Evolutionary conservation across 2,329 filamentous ascomycete species (phyloP), one percentile per base, ranked within the genome.

Genomic region (Raffaelea albimanens): DNA sequence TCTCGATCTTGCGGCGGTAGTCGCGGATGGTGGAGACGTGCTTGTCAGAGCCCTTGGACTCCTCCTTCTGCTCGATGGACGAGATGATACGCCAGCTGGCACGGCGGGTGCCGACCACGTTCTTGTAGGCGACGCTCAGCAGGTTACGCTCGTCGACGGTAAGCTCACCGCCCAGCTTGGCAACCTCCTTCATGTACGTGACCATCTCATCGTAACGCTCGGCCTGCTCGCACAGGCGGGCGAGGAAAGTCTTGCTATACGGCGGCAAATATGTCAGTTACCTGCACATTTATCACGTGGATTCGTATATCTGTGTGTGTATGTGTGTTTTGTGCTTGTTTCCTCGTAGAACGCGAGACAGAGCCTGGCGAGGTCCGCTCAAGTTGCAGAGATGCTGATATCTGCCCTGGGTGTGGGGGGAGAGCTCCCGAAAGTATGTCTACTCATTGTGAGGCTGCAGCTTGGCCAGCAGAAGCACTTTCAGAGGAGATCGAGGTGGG

Each of bases 161-260:
- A 63, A 91, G 83, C 72, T 90, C 86, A 62, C 79, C 78, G 59
- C 77, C 80, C 60, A 83, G 69, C 76, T 95, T 94, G 72, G 91
- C 91, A 64, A 97, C 91, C 85, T 96, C 89, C 87, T 97, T 97
- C 93, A 97, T 97, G 78, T 91, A 96, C 67, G 83, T 89, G 62
- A 97, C 91, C 91, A 97, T 97, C 76, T 97, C 93, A 91, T 98
- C 91, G 76, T 98, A 98, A 68, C 91, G 91, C 82, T 97, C 93
- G 69, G 93, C 93, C 83, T 98, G 93, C 87, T 97, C 93, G 80
- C 93, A 97, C 69, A 98, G 89, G 77, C 93, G 85, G 72, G 93
- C 93, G 71, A 97, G 88, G 82, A 97, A 97, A 68, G 93, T 97
- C 85, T 97, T 97, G 85, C 89, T 95, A 69, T 67, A 59, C 45